Percentiles rank a stretch among this genome's conserved stretches.
phyloP scores from a whole-genome alignment of 2,329 filamentous ascomycete species.

The Aspergillus neoniger region DNA sequence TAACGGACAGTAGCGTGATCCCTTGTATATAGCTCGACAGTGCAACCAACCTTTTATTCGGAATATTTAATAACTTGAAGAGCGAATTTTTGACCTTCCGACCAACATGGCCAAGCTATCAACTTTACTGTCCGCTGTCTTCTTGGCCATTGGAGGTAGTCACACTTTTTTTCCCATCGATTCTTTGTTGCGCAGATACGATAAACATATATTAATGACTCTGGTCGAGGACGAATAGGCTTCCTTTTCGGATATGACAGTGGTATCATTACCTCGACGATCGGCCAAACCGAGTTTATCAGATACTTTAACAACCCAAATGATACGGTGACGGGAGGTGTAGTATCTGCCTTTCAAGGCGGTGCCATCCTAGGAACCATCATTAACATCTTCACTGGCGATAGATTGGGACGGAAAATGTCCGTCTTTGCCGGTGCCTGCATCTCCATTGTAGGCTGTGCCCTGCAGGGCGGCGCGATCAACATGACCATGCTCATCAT shows the following conservation, averaged over 20 bases:
- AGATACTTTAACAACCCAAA: slow-evolving; percentile 27
- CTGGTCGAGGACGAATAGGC: slow-evolving; percentile 14
- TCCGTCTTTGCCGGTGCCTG: slow-evolving; percentile 12
- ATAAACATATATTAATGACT: background rate
- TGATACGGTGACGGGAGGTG: slow-evolving; percentile 30
- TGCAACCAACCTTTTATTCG: too few species aligned
- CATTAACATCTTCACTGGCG: slow-evolving; percentile 8
- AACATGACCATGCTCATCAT: slow-evolving; percentile 14
- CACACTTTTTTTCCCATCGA: background rate
- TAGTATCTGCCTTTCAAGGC: slow-evolving; percentile 42
- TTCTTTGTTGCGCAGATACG: too few species aligned
- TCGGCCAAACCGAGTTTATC: slow-evolving; percentile 31
- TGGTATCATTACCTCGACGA: slow-evolving; percentile 35
- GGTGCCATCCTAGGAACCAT: slow-evolving; percentile 29
- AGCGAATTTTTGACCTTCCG: too few species aligned
- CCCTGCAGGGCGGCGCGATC: slow-evolving; percentile 9
- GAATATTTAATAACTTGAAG: too few species aligned
- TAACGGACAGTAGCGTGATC: too few species aligned
- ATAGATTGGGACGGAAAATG: background rate
- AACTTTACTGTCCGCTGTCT: slow-evolving; percentile 22
- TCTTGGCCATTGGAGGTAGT: slow-evolving; percentile 25
- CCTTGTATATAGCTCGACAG: too few species aligned
- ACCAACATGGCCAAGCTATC: too few species aligned
- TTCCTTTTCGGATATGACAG: slow-evolving; percentile 38
- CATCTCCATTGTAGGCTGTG: slow-evolving; percentile 9